Evolutionary conservation across 768 basidiomycete species (phyloP).

Genomic region (Butyriboletus loyo): DNA sequence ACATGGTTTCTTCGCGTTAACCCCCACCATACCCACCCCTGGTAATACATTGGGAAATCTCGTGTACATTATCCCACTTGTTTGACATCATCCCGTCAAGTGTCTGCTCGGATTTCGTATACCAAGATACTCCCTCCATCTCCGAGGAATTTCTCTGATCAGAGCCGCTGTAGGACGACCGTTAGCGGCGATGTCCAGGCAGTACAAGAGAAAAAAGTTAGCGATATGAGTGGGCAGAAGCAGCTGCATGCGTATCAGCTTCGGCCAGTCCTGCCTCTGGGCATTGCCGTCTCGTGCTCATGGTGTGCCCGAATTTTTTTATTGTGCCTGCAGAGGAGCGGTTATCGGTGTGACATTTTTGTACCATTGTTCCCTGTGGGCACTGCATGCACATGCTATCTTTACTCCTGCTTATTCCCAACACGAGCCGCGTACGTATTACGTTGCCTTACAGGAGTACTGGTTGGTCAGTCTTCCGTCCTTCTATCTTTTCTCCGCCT

Average conservation of each 20-base stretch:
- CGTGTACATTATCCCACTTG: conserved; percentile 6
- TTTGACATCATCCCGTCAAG: neutral
- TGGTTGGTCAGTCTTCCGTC: conserved; percentile 10
- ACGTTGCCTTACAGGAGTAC: conserved; percentile 22
- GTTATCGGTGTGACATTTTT: conserved; percentile 17
- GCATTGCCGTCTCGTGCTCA: conserved; percentile 22
- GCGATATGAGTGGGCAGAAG: conserved; percentile 31
- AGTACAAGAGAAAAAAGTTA: conserved; percentile 14
- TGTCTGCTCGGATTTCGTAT: neutral
- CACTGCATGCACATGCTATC: conserved; percentile 24
- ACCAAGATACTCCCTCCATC: conserved; percentile 8
- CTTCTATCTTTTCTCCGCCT: conserved; percentile 10
- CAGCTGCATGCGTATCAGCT: conserved; percentile 21
- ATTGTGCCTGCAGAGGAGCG: conserved; percentile 13
- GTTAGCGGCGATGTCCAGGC: conserved; percentile 11
- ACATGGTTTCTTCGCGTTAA: conserved; percentile 5
- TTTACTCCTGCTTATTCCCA: conserved; percentile 20
- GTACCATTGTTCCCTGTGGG: conserved; percentile 6
- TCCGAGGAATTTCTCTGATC: conserved; percentile 18
- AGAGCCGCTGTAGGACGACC: neutral
- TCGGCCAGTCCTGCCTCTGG: conserved; percentile 24
- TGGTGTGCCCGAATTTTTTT: conserved; percentile 8
- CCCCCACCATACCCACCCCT: conserved; percentile 4
- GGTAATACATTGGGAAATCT: neutral
- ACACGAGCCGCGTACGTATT: conserved; percentile 14